Conservation (phyloP, 176 grass and related monocot species). For the Guadua angustifolia region DNA sequence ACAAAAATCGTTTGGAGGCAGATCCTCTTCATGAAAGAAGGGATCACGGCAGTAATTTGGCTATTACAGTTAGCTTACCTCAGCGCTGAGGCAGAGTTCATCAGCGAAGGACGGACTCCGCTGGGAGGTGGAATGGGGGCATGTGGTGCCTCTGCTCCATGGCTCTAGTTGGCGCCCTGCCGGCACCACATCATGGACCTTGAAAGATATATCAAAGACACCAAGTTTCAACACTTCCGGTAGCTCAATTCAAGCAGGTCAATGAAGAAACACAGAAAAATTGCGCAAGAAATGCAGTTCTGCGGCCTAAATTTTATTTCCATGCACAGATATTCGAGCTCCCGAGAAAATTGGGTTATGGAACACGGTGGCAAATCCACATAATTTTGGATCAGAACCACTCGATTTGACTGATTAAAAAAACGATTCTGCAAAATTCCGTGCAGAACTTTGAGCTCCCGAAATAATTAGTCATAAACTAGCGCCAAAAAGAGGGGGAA, state of each 20-base stretch:
- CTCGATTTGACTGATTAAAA: slow-evolving; percentile 15
- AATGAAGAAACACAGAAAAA: slow-evolving; percentile 14
- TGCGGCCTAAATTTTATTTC: not conserved
- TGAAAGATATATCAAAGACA: not conserved
- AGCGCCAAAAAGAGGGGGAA: not conserved
- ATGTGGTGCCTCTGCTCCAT: slow-evolving; percentile 76
- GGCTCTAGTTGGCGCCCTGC: slow-evolving; percentile 77
- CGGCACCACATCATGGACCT: slow-evolving; percentile 46
- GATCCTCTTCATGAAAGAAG: not conserved
- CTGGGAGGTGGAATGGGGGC: slow-evolving; percentile 42
- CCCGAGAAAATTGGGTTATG: slow-evolving; percentile 3
- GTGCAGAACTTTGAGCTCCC: slow-evolving; percentile 12
- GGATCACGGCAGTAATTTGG: not conserved
- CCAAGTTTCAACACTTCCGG: slow-evolving; percentile 25
- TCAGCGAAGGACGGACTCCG: slow-evolving; percentile 54
- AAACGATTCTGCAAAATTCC: not conserved
- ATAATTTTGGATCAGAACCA: slow-evolving; percentile 18
- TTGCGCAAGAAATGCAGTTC: slow-evolving; percentile 1
- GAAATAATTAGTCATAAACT: slow-evolving; percentile 25
- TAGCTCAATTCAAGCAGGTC: slow-evolving; percentile 50
- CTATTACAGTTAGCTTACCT: slow-evolving; percentile 48
- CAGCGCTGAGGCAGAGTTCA: slow-evolving; percentile 50
- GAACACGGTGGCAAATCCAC: slow-evolving; percentile 4
- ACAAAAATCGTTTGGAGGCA: not conserved
- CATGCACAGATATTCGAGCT: slow-evolving; percentile 21